Evolutionary conservation across 352 stramenopile species (phyloP), one percentile per base, ranked within the genome.

Genomic region (Phytophthora pluvialis): DNA sequence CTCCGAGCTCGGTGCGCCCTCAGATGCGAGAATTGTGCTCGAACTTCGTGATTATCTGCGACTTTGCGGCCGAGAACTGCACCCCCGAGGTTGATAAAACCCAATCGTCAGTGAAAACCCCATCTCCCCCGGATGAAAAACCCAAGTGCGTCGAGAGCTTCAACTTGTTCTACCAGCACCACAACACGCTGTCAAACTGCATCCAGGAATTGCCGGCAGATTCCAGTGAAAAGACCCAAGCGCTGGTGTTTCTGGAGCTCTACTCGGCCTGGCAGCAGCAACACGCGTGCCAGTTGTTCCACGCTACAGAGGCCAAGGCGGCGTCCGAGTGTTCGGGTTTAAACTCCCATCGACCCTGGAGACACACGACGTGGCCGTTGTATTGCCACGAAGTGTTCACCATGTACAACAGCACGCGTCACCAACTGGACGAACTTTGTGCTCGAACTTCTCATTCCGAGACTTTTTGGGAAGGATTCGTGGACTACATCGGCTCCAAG

Each of bases 391-490:
- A 85, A 28, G 83, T 77, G 15, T 91, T 91, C 49, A 56, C 59
- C 39, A 73, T 78, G 47, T 89, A 91, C 74, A 72, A 72, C 1
- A 59, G 18, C 2, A 73, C 73, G 42, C 74, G 81, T 42, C 62
- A 77, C 35, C 55, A 86, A 28, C 40, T 89, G 8, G 81, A 89
- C 32, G 43, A 67, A 29, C 51, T 81, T 25, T 90, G 81, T 31
- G 55, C 50, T 0, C 71, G 67, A 47, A 86, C 79, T n/a, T 5
- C 49, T 0, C 63, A 78, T 60, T 85, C 79, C 3, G 68, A 81
- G 9, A 60, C 75, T 11, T 89, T 90, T 64, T 89, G 80, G 75
- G 81, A 89, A 54, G 79, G 70, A 29, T 90, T 71, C 44, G 79
- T 75, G 35, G 70, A 88, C 52, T 89, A 81, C 59, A 73, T 83